Conservation (phyloP, 140 eudicot genomes). For the Bidens hawaiensis region DNA sequence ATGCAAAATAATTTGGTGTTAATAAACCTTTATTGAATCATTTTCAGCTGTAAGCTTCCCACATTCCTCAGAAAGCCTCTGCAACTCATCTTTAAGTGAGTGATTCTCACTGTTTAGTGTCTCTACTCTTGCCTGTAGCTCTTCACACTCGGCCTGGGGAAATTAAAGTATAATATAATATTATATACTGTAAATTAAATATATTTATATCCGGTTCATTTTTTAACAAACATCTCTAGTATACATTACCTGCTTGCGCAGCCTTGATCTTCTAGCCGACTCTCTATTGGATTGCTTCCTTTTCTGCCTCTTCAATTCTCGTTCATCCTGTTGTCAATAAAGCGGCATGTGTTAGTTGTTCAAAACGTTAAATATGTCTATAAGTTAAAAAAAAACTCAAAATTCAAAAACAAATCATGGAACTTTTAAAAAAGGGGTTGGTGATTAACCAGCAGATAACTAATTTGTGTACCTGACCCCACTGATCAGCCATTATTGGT, state of each 20-base stretch:
- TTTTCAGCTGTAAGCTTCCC: constrained; percentile 57
- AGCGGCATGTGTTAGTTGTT: not conserved
- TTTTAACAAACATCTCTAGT: no score
- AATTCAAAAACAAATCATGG: not conserved
- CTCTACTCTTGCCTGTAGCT: constrained; percentile 56
- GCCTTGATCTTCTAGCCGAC: constrained; percentile 95
- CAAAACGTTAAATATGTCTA: not conserved
- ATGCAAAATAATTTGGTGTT: not conserved
- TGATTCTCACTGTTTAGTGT: constrained; percentile 45
- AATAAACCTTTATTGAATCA: constrained; percentile 51
- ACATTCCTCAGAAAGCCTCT: constrained; percentile 57
- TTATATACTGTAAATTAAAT: not conserved
- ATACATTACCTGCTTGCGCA: constrained; percentile 76
- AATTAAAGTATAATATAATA: not conserved
- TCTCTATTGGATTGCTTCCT: constrained; percentile 90
- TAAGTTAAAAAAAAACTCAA: not conserved
- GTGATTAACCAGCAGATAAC: not conserved
- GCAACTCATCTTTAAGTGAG: constrained; percentile 51
- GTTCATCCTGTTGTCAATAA: constrained; percentile 49
- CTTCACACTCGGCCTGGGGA: constrained; percentile 68
- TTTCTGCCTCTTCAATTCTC: constrained; percentile 80
- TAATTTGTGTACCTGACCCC: constrained; percentile 49
- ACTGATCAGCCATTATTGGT: constrained; percentile 52
- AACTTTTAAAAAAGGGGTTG: not conserved
- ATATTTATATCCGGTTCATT: not conserved